Evolutionary conservation across 1,139 yeast genomes (phyloP).

Genomic region (Lodderomyces margitis): DNA sequence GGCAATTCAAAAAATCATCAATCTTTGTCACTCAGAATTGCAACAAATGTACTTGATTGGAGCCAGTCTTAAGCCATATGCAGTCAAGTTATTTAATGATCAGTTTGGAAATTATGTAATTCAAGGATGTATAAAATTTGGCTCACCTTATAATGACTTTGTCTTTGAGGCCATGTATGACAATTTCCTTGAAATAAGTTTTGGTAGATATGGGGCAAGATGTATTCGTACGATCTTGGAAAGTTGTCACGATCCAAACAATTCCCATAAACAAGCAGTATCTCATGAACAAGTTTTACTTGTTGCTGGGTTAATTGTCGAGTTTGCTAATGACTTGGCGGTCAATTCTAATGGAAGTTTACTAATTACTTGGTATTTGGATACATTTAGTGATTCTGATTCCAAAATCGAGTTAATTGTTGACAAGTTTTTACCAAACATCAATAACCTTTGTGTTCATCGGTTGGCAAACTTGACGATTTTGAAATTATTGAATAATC

Average conservation of each 20-base stretch:
- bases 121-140: slow-evolving; percentile 90
- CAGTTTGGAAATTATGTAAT: slow-evolving; percentile 96
- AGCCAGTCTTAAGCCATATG: slow-evolving; percentile 71
- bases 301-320: slow-evolving; percentile 77
- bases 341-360: slow-evolving; percentile 86
- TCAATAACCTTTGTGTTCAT: slow-evolving; percentile 72
- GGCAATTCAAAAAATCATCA: slow-evolving; percentile 97
- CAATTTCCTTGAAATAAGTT: slow-evolving; percentile 78
- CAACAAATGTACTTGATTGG: slow-evolving; percentile 74
- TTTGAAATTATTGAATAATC: slow-evolving; percentile 68
- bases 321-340: slow-evolving; percentile 77
- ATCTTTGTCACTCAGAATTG: slow-evolving; percentile 57
- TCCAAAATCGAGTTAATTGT: slow-evolving; percentile 32
- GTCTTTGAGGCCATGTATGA: slow-evolving; percentile 82
- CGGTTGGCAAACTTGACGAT: slow-evolving; percentile 84
- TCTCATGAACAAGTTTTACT: slow-evolving; percentile 66
- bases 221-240: slow-evolving; percentile 93
- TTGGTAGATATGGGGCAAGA: slow-evolving; percentile 91
- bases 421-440: slow-evolving; percentile 57
- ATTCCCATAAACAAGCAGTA: slow-evolving; percentile 10
- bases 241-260: slow-evolving; percentile 37
- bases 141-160: slow-evolving; percentile 84
- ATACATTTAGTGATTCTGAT: slow-evolving; percentile 66
- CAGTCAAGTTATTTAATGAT: slow-evolving; percentile 85
- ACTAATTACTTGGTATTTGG: slow-evolving; percentile 90